These are phyloP conservation scores for Dactylellina sp. DNA, from an alignment of 2,329 filamentous ascomycete genomes.

Conservation along the genomic window DNA sequence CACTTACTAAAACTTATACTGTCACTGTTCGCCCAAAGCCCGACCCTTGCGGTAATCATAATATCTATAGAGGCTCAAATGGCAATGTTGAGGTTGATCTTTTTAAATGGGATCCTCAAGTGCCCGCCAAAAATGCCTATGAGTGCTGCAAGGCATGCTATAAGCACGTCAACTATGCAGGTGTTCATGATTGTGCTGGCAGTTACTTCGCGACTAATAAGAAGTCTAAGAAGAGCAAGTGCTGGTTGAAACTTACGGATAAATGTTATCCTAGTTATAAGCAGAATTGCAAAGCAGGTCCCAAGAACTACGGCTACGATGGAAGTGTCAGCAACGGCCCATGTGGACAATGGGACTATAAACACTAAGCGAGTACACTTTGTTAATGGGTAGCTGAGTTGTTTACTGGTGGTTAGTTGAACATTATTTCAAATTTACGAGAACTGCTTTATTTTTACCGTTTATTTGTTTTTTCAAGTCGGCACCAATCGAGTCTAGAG, in stretches of 20 bases:
- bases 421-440: too few relatives aligned
- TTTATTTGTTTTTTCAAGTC: too few relatives aligned
- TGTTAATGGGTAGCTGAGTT: too few relatives aligned
- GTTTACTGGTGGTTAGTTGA: too few relatives aligned
- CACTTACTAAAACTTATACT: neutral
- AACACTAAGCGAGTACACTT: neutral
- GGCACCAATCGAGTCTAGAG: too few relatives aligned
- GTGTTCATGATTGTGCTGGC: slow-evolving; percentile 16
- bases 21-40: neutral
- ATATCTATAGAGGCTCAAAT: slow-evolving; percentile 4
- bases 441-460: too few relatives aligned
- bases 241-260: slow-evolving; percentile 13
- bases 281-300: neutral
- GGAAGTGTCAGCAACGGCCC: slow-evolving; percentile 28
- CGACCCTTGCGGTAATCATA: slow-evolving; percentile 6
- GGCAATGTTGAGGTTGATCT: slow-evolving; percentile 2
- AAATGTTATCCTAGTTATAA: slow-evolving; percentile 5
- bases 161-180: slow-evolving; percentile 9
- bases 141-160: slow-evolving; percentile 12
- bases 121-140: slow-evolving; percentile 3
- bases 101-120: slow-evolving; percentile 11
- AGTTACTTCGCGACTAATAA: slow-evolving; percentile 7
- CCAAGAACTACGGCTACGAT: neutral
- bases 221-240: slow-evolving; percentile 12
- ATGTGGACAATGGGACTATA: slow-evolving; percentile 24